These are phyloP conservation scores for Podaxis sp. DNA, from an alignment of 768 basidiomycete species.

Conservation along the genomic window DNA sequence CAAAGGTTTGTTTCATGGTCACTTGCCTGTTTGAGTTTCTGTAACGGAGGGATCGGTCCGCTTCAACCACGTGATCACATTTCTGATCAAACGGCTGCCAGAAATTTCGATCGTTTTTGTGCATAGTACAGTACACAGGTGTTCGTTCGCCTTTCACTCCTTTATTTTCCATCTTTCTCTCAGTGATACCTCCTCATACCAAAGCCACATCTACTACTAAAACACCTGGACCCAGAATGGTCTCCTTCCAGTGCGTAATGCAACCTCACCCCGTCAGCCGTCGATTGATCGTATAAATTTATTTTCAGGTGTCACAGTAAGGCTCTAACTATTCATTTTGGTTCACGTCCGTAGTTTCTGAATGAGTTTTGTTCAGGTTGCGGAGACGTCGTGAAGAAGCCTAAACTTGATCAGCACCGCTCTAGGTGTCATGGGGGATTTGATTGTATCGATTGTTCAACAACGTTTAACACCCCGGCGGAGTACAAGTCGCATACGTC, in stretches of 20 bases:
- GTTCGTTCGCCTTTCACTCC: background rate
- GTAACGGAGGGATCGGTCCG: background rate
- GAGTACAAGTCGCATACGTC: slow-evolving; percentile 82
- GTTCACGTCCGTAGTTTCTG: background rate
- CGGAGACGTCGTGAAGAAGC: slow-evolving; percentile 88
- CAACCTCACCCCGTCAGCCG: background rate
- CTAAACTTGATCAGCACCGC: slow-evolving; percentile 83
- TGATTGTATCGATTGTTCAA: slow-evolving; percentile 89
- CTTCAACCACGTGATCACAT: background rate
- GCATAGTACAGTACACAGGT: background rate
- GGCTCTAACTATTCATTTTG: slow-evolving; percentile 20
- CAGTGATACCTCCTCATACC: background rate
- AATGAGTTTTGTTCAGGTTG: slow-evolving; percentile 48
- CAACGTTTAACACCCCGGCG: slow-evolving; percentile 70
- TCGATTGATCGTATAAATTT: background rate
- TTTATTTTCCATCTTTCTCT: background rate
- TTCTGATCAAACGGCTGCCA: background rate
- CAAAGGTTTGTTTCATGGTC: too few species aligned
- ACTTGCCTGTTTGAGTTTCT: too few species aligned
- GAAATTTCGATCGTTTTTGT: background rate
- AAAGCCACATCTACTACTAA: background rate
- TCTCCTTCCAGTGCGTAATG: slow-evolving; percentile 30
- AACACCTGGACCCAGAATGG: slow-evolving; percentile 22
- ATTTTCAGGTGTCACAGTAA: slow-evolving; percentile 67
- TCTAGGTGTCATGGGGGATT: slow-evolving; percentile 63